A percentile compares a stretch with the other conserved stretches of the same genome.
phyloP scores from a whole-genome alignment of 2,329 filamentous ascomycete genomes.

The Monosporascus sp. region DNA sequence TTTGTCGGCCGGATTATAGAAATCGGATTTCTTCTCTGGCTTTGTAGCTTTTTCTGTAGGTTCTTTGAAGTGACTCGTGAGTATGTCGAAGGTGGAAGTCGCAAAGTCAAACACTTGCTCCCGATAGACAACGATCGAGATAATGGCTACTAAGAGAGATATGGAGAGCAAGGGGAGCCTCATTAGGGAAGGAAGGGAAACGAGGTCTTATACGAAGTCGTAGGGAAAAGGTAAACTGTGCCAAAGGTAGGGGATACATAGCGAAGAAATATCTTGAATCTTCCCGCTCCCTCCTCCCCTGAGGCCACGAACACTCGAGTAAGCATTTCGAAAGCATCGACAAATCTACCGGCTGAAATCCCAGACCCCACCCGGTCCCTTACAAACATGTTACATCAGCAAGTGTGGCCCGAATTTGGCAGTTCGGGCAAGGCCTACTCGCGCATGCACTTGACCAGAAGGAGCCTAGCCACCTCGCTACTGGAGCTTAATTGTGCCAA shows the following conservation, averaged over 20 bases:
- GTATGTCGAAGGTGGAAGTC: conserved; percentile 14
- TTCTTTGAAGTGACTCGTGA: conserved; percentile 15
- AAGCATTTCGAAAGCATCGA: conserved; percentile 1
- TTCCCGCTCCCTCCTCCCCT: background rate
- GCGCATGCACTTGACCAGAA: background rate
- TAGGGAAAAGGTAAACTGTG: background rate
- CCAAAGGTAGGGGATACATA: background rate
- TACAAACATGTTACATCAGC: conserved; percentile 1
- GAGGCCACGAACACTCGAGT: background rate
- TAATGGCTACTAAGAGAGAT: conserved; percentile 33
- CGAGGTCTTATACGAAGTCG: background rate
- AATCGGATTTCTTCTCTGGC: conserved; percentile 10
- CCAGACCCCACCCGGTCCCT: background rate
- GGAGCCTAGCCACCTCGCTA: background rate
- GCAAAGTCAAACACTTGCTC: conserved; percentile 25
- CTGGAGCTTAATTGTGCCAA: too few relatives aligned
- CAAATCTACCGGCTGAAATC: background rate
- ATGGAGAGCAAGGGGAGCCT: conserved; percentile 32
- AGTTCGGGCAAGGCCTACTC: background rate
- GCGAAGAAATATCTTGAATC: conserved; percentile 1
- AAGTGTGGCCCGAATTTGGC: background rate
- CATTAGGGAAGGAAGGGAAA: conserved; percentile 24
- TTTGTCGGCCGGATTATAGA: conserved; percentile 22
- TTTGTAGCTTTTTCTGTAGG: conserved; percentile 5
- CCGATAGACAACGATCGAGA: conserved; percentile 29